Evolutionary conservation across 2,329 filamentous ascomycete genomes (phyloP).

Genomic region (Amphichorda felina): DNA sequence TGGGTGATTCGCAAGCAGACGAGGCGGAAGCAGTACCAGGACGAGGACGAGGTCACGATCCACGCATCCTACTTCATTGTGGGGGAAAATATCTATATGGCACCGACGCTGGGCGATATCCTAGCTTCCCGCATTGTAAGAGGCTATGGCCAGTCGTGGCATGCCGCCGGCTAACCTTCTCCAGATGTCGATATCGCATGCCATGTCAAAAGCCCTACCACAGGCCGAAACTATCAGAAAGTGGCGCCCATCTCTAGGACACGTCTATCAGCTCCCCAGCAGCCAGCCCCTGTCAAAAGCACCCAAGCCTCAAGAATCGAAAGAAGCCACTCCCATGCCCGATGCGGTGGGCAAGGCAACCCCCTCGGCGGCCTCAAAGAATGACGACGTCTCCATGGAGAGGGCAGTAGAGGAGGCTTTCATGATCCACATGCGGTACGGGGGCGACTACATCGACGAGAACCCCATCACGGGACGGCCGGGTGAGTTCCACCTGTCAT

Average conservation of each 20-base stretch:
- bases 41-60: slow-evolving; percentile 36
- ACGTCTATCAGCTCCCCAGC: slow-evolving; percentile 33
- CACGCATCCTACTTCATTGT: slow-evolving; percentile 52
- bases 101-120: slow-evolving; percentile 48
- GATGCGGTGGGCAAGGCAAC: slow-evolving; percentile 13
- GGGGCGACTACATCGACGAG: slow-evolving; percentile 55
- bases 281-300: slow-evolving; percentile 13
- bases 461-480: slow-evolving; percentile 56
- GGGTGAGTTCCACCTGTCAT: slow-evolving; percentile 52
- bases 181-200: slow-evolving; percentile 42
- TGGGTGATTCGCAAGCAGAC: slow-evolving; percentile 62
- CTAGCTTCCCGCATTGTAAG: slow-evolving; percentile 46
- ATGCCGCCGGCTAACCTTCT: too few species aligned
- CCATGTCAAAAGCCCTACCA: slow-evolving; percentile 40
- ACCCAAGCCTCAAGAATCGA: slow-evolving; percentile 24
- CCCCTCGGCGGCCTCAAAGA: slow-evolving; percentile 16
- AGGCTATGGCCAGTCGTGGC: too few species aligned
- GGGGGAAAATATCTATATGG: slow-evolving; percentile 56
- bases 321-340: slow-evolving; percentile 35
- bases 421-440: slow-evolving; percentile 43
- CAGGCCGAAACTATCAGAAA: slow-evolving; percentile 35
- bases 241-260: slow-evolving; percentile 43
- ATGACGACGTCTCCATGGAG: slow-evolving; percentile 27
- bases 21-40: slow-evolving; percentile 41
- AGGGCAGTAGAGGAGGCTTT: slow-evolving; percentile 46